Evolutionary conservation across 1,284 basidiomycete species (phyloP).

Genomic region (Schizopora paradoxa): DNA sequence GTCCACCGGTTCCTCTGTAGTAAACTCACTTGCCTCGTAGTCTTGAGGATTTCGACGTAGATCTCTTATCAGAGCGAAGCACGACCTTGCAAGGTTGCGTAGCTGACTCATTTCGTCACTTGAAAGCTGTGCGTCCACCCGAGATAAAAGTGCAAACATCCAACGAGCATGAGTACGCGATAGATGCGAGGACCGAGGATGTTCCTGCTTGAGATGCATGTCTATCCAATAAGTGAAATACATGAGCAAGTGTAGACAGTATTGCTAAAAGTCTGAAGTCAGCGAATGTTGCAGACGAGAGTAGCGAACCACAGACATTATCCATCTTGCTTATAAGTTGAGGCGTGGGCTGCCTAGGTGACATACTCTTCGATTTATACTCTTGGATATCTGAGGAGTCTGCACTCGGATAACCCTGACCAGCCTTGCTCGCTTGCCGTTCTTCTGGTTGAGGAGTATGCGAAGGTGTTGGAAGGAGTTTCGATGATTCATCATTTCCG

Average conservation of each 20-base stretch:
- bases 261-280: conserved; percentile 40
- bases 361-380: not conserved
- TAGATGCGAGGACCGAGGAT: conserved; percentile 36
- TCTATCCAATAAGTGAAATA: conserved; percentile 81
- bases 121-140: conserved; percentile 66
- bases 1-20: conserved; percentile 30
- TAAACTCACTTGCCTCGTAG: conserved; percentile 7
- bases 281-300: conserved; percentile 7
- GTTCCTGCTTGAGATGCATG: conserved; percentile 43
- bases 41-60: conserved; percentile 25
- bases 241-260: conserved; percentile 70
- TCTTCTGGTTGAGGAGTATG: conserved; percentile 33
- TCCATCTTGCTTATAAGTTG: conserved; percentile 52
- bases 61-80: conserved; percentile 52
- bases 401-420: conserved; percentile 8
- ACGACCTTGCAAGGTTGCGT: conserved; percentile 73
- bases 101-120: conserved; percentile 76
- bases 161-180: conserved; percentile 70
- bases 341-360: conserved; percentile 52
- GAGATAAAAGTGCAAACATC: conserved; percentile 77
- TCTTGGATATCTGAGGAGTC: conserved; percentile 12
- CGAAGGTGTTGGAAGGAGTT: conserved; percentile 36
- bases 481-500: conserved; percentile 29
- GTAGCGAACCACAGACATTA: conserved; percentile 43
- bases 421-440: too few species aligned